Percentiles rank a stretch among this genome's conserved stretches.
Conservation (phyloP, 2,329 filamentous ascomycete genomes). For the Alternaria triticimaculans region DNA sequence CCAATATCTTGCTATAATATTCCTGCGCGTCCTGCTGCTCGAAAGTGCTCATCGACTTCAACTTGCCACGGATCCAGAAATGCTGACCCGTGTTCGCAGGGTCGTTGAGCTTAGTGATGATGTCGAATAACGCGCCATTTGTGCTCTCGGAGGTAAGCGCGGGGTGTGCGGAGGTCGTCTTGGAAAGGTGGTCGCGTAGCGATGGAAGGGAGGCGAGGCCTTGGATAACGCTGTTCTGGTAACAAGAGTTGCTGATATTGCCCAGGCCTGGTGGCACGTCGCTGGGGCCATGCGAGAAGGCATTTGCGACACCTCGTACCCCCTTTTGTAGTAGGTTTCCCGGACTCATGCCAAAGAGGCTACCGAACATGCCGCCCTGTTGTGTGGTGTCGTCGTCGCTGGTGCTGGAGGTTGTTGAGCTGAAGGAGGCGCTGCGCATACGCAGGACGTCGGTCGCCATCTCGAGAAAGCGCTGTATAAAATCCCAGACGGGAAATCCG, state of each 20-base stretch:
- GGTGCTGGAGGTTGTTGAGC: constrained; percentile 19
- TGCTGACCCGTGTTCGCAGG: constrained; percentile 73
- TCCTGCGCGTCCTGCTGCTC: constrained; percentile 98
- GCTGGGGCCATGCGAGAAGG: constrained; percentile 39
- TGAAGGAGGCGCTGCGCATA: constrained; percentile 8
- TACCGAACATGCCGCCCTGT: constrained; percentile 34
- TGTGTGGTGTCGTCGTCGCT: constrained; percentile 29
- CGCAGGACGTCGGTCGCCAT: constrained; percentile 21
- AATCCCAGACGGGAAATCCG: constrained; percentile 52
- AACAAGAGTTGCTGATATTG: constrained; percentile 95
- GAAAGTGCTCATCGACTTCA: constrained; percentile 94
- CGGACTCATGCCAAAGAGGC: constrained; percentile 49
- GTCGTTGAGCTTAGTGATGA: constrained; percentile 75
- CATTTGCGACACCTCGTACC: constrained; percentile 45
- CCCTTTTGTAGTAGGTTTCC: constrained; percentile 46
- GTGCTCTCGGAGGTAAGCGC: constrained; percentile 53
- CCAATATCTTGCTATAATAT: constrained; percentile 89
- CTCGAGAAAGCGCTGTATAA: constrained; percentile 57
- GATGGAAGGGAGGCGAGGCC: constrained; percentile 74
- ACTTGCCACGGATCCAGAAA: constrained; percentile 79
- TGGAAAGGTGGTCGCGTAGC: constrained; percentile 69
- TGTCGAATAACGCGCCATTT: constrained; percentile 64
- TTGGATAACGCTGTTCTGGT: constrained; percentile 95
- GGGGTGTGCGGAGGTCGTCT: constrained; percentile 39
- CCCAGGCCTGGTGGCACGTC: constrained; percentile 69